Percentiles rank a stretch among this genome's conserved stretches.
phyloP scores from a whole-genome alignment of 2,329 filamentous ascomycete species.

The Cordyceps javanica region DNA sequence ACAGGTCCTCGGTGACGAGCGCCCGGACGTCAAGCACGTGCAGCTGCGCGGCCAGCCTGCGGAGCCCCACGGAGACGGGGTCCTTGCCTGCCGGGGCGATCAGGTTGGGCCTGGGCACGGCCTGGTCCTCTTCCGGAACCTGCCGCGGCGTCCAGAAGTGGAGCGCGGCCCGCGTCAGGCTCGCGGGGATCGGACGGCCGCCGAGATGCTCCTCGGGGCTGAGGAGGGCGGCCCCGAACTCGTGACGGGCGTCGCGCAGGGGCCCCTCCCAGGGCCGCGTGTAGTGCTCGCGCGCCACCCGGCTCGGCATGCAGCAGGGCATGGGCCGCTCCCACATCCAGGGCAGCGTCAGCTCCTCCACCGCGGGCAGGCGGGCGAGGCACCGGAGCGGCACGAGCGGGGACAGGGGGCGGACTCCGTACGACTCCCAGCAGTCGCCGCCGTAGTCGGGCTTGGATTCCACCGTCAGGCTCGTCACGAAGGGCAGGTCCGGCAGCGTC shows the following conservation, averaged over 20 bases:
- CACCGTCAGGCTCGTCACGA: slow-evolving; percentile 14
- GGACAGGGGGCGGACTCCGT: slow-evolving; percentile 19
- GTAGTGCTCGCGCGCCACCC: slow-evolving; percentile 13
- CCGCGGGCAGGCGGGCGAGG: slow-evolving; percentile 18
- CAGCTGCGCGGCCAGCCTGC: slow-evolving; percentile 17
- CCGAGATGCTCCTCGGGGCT: slow-evolving; percentile 1
- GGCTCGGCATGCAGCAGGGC: slow-evolving; percentile 13
- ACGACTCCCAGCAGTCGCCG: not conserved
- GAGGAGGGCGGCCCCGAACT: slow-evolving; percentile 18
- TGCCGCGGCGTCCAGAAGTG: slow-evolving; percentile 14
- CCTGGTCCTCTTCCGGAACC: slow-evolving; percentile 13
- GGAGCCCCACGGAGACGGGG: slow-evolving; percentile 18
- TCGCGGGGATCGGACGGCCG: slow-evolving; percentile 12
- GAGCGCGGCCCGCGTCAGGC: slow-evolving; percentile 16
- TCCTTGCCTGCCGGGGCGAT: slow-evolving; percentile 16
- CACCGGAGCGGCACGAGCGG: slow-evolving; percentile 18
- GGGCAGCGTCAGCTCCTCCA: slow-evolving; percentile 15
- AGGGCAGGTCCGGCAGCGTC: slow-evolving; percentile 16
- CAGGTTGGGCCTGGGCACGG: slow-evolving; percentile 17
- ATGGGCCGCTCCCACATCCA: slow-evolving; percentile 21
- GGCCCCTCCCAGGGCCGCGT: slow-evolving; percentile 21
- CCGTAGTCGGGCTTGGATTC: not conserved
- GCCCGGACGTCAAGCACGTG: slow-evolving; percentile 18
- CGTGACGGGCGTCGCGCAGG: slow-evolving; percentile 21
- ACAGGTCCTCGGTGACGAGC: slow-evolving; percentile 17